Evolutionary conservation across 2,329 filamentous ascomycete genomes (phyloP).

Genomic region (Diaporthe ampelina): DNA sequence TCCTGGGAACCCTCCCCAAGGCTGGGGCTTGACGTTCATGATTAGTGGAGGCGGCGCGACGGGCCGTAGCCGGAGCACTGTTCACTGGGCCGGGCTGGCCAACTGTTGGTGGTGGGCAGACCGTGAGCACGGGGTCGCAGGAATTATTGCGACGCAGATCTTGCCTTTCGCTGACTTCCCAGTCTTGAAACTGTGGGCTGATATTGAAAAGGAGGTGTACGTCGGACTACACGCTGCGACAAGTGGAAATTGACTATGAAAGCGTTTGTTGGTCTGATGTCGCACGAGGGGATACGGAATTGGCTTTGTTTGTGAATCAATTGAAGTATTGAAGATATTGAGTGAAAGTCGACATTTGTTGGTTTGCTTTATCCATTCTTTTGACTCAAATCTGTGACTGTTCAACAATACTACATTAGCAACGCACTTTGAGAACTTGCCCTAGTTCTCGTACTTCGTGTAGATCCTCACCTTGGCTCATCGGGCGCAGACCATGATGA

Average conservation of each 20-base stretch:
- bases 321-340: background rate
- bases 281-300: background rate
- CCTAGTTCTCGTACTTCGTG: background rate
- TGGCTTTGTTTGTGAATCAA: background rate
- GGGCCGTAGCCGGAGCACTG: slow-evolving; percentile 62
- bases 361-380: background rate
- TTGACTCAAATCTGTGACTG: too few relatives aligned
- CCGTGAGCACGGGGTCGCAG: slow-evolving; percentile 67
- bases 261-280: too few relatives aligned
- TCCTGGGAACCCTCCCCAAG: slow-evolving; percentile 63
- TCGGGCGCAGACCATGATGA: background rate
- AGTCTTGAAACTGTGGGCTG: slow-evolving; percentile 54
- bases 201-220: slow-evolving; percentile 53
- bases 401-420: background rate
- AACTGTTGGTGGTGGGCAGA: slow-evolving; percentile 73
- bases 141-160: slow-evolving; percentile 61
- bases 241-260: background rate
- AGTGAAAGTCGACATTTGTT: background rate
- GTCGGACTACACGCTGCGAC: slow-evolving; percentile 10
- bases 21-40: slow-evolving; percentile 72
- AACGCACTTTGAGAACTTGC: background rate
- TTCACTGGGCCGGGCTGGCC: slow-evolving; percentile 67
- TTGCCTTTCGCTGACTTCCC: slow-evolving; percentile 58
- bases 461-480: background rate
- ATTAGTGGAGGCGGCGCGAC: slow-evolving; percentile 60